Conservation (phyloP, 208 protist genomes). For the Acanthamoeba culbertsoni region DNA sequence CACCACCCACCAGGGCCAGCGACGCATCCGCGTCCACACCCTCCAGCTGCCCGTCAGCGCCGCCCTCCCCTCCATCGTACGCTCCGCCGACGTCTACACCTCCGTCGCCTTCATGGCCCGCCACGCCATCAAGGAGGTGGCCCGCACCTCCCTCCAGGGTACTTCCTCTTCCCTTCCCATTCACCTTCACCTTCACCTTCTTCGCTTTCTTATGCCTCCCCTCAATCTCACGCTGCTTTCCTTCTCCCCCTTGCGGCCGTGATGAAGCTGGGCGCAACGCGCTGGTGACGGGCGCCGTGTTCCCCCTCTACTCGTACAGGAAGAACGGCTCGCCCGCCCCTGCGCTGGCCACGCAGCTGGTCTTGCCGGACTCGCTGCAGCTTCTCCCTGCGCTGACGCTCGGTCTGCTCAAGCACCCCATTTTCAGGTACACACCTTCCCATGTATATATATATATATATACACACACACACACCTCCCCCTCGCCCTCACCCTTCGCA, state of each 20-base stretch:
- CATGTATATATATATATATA: too few species aligned
- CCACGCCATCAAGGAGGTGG: background rate
- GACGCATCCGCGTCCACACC: constrained; percentile 86
- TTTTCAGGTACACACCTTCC: constrained; percentile 4
- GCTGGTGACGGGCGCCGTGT: constrained; percentile 27
- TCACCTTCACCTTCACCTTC: background rate
- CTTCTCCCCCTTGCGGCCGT: too few species aligned
- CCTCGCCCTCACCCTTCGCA: background rate
- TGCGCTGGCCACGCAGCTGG: background rate
- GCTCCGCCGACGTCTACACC: constrained; percentile 38
- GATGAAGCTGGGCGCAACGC: constrained; percentile 46
- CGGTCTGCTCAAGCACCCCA: constrained; percentile 17
- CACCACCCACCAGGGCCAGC: constrained; percentile 82
- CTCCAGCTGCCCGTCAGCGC: background rate
- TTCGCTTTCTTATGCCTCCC: too few species aligned
- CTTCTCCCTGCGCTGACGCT: constrained; percentile 4
- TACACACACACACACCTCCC: too few species aligned
- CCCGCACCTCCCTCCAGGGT: background rate
- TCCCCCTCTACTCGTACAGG: constrained; percentile 35
- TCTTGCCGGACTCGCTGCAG: constrained; percentile 41
- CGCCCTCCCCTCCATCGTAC: background rate
- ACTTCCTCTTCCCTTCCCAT: background rate
- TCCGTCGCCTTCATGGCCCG: background rate
- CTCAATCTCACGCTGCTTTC: too few species aligned
- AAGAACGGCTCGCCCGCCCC: background rate